Evolutionary conservation across 345 rosid species (phyloP).

Genomic region (Psidium friedrichsthalianum): DNA sequence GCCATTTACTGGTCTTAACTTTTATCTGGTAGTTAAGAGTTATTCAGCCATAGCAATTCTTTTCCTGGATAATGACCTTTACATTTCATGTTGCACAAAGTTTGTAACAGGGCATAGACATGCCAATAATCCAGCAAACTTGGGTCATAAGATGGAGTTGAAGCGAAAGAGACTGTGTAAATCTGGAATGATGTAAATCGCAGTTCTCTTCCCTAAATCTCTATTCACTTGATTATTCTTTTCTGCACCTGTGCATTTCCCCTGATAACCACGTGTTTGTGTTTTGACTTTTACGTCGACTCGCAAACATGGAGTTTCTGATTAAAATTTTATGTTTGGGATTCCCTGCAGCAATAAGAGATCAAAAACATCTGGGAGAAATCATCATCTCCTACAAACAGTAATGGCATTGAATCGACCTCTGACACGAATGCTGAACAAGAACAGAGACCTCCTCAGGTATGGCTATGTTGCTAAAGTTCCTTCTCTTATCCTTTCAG

Average conservation of each 20-base stretch:
- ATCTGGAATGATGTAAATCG: conserved; percentile 25
- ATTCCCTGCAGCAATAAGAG: conserved; percentile 14
- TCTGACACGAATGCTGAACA: background rate
- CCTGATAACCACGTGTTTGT: background rate
- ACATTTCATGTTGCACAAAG: conserved; percentile 19
- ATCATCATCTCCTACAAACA: conserved; percentile 1
- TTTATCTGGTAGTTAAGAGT: background rate
- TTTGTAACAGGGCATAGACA: no score
- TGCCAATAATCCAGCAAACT: no score
- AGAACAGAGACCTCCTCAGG: conserved; percentile 13
- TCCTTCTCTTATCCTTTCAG: background rate
- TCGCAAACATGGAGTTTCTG: background rate
- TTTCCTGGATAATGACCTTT: background rate
- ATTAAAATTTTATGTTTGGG: background rate
- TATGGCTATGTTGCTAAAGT: conserved; percentile 7
- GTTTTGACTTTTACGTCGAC: background rate
- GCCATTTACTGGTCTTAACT: background rate
- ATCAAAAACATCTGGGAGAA: conserved; percentile 3
- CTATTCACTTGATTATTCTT: background rate
- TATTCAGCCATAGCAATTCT: background rate
- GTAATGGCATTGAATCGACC: conserved; percentile 1
- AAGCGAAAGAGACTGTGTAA: conserved; percentile 19
- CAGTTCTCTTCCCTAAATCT: background rate
- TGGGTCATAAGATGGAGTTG: no score
- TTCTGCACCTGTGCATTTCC: background rate